These are phyloP conservation scores for Pythium rhizo-oryzae DNA, from an alignment of 352 stramenopile species.

Conservation along the genomic window DNA sequence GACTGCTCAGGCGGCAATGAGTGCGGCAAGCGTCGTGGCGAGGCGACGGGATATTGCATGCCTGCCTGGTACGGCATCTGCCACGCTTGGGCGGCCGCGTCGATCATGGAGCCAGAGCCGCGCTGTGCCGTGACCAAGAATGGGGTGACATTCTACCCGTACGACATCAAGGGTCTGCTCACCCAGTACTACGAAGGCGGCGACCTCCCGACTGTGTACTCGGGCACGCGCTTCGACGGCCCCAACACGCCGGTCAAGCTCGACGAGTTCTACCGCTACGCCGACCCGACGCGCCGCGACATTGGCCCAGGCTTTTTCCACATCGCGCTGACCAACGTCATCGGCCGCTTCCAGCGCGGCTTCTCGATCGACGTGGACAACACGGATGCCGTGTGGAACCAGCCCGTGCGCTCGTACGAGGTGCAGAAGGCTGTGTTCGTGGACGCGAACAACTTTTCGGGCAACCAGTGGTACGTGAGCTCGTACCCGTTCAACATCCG, in stretches of 20 bases:
- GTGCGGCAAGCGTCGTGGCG: slow-evolving; percentile 15
- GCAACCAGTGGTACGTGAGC: slow-evolving; percentile 7
- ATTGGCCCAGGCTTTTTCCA: slow-evolving; percentile 17
- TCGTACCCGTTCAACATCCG: not conserved
- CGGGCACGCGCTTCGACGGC: slow-evolving; percentile 8
- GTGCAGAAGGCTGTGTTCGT: slow-evolving; percentile 3
- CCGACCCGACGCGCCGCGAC: slow-evolving; percentile 10
- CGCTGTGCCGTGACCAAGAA: slow-evolving; percentile 39
- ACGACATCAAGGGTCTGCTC: slow-evolving; percentile 30
- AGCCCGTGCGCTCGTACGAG: slow-evolving; percentile 15
- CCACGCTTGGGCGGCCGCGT: slow-evolving; percentile 22
- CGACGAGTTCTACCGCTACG: slow-evolving; percentile 15
- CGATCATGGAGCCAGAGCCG: slow-evolving; percentile 26
- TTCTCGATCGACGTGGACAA: slow-evolving; percentile 13
- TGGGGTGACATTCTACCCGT: slow-evolving; percentile 28
- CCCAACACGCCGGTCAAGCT: not conserved
- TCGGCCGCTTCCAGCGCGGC: slow-evolving; percentile 7
- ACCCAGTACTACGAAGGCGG: slow-evolving; percentile 19
- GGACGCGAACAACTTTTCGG: slow-evolving; percentile 1
- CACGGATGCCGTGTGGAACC: slow-evolving; percentile 13
- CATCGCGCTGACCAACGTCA: slow-evolving; percentile 10
- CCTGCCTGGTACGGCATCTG: slow-evolving; percentile 24
- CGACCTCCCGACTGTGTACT: slow-evolving; percentile 5
- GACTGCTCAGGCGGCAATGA: slow-evolving; percentile 12
- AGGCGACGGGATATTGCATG: slow-evolving; percentile 15